Evolutionary conservation across 225 moss, liverwort and hornwort species (phyloP).

Genomic region (Sphagnum contortum): DNA sequence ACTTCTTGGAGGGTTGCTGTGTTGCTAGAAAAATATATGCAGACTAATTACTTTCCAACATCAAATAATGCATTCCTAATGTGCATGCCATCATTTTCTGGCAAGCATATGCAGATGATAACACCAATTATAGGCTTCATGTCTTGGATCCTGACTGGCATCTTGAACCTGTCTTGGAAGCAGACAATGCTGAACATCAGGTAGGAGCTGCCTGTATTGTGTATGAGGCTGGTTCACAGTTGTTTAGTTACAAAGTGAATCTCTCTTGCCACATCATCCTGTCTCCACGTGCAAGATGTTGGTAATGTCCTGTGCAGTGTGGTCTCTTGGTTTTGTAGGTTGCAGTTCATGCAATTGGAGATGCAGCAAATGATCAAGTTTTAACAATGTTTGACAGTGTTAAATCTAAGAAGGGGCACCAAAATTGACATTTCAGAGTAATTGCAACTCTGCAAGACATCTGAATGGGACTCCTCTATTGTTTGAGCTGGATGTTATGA

Average conservation of each 20-base stretch:
- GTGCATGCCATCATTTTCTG: background rate
- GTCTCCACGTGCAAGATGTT: too few species aligned
- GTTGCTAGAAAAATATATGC: background rate
- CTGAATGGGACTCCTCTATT: too few species aligned
- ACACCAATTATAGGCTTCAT: constrained; percentile 37
- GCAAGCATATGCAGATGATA: constrained; percentile 76
- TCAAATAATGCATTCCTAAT: background rate
- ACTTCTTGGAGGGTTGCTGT: background rate
- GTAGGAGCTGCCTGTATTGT: constrained; percentile 13
- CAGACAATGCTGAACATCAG: constrained; percentile 84
- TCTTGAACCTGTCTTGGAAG: constrained; percentile 42
- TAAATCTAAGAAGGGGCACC: constrained; percentile 57
- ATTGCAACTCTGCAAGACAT: background rate
- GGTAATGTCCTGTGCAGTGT: background rate
- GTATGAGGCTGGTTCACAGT: too few species aligned
- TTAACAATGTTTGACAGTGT: constrained; percentile 56
- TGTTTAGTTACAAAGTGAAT: too few species aligned
- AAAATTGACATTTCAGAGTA: constrained; percentile 84
- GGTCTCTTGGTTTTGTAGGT: constrained; percentile 22
- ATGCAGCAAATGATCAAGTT: constrained; percentile 78
- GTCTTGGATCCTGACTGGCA: constrained; percentile 71
- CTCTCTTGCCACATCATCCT: too few species aligned
- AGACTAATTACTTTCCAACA: background rate
- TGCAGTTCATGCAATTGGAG: constrained; percentile 86
- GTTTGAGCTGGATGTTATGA: too few species aligned